Base-by-base conservation (phyloP, 2,329 filamentous ascomycete species). In the Eutypa lata region DNA sequence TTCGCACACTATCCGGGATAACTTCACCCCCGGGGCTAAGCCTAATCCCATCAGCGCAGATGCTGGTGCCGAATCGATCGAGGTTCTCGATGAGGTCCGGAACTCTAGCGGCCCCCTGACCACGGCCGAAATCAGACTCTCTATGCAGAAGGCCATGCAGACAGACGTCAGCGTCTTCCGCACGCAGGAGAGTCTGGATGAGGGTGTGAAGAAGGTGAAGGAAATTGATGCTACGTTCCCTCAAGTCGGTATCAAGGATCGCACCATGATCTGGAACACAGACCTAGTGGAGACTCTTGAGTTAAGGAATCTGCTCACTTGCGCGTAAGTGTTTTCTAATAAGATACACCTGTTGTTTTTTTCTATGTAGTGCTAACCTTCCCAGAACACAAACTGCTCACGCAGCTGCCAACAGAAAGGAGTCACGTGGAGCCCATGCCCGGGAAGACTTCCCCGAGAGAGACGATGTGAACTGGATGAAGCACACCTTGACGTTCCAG, bases 241-340 rank as follows among this genome's bases (percentile, higher is more conserved):
- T 65, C 81, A 97, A 68, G 88, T 97, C 64, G 90, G 91, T 68
- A 97, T 90, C 78, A 96, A 96, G 84, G 93, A 97, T 75, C 89
- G 94, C 74, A 95, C 90, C 82, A 97, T 97, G 93, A 97, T 97
- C 80, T 97, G 93, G 93, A 97, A 97, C 86, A 91, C 90, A 22
- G 93, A 97, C 69, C 84, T 97, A 38, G 91, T 96, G 57, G 93
- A 97, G 82, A 96, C 93, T 7, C 85, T 99, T 52, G 94, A 99
- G 77, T 81, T 97, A 68, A 84, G 92, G 69, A 99, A 99, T 75
- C 76, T 99, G 68, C 79, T 99, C 70, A 97, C 94, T 68, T 97
- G 94, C 86, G 93, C 92, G 84, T 91, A 86, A 78, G 88, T 88
- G 58, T 48, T 33, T 46, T 35, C 37, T 7, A 45, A 5, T 47